Base-by-base conservation (phyloP, 306 rosid genomes). In the Prunus mira region DNA sequence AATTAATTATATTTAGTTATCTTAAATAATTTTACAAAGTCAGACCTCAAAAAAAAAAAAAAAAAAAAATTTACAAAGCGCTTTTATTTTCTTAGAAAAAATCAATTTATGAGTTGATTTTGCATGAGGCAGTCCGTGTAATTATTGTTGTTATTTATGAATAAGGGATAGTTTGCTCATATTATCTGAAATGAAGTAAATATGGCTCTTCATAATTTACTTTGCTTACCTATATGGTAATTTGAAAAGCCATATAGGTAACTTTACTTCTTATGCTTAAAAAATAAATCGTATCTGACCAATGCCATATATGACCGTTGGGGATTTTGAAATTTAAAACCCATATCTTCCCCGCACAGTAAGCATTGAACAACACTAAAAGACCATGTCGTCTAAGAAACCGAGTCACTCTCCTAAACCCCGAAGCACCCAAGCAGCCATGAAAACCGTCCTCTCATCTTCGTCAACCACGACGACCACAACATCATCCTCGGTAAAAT, bases 251-350 rank as follows among this genome's bases (percentile, higher is more conserved):
- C n/a, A 18, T 52, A 3, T 18, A 56, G 20, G 28, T 6, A 56
- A 56, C 27, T 10, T 56, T 56, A 56, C 62, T 14, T 56, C 62
- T 8, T 56, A 9, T 20, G 3, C 28, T 20, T 56, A 1, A 20
- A 56, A 56, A n/a, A n/a, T 0, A 10, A 17, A 41, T 65, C 50
- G 7, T 25, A 34, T 47, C 69, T 3, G 69, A 38, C 11, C 27
- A 19, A 19, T 34, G 25, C 50, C 57, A 67, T 51, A 78, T 67
- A 60, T 52, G 93, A 83, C 92, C 96, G 96, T 94, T 94, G 85
- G 69, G 25, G 55, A 85, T 87, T 38, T 90, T 81, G 88, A 89
- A 83, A 73, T 90, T 86, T 65, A 60, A 82, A 85, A 49, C 32
- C 30, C 78, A 68, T 7, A 11, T 11, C 30, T 3, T 9, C 22